Conservation (phyloP, 495 filamentous ascomycete species). For the Aspergillus coremiiformis region DNA sequence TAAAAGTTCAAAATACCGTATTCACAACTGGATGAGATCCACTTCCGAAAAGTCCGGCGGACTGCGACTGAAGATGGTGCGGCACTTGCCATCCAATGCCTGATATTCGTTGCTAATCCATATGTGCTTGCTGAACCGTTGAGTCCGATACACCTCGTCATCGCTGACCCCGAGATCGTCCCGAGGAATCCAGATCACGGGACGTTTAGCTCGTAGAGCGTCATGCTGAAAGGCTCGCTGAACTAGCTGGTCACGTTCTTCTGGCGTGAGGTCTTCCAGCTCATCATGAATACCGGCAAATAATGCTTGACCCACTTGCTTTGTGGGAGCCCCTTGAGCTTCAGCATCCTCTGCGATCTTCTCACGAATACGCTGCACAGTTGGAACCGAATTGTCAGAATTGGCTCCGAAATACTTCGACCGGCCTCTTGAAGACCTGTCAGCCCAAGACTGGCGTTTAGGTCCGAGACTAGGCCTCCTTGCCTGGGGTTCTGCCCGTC, state of each 20-base stretch:
- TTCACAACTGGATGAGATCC: constrained; percentile 76
- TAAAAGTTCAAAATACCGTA: neutral
- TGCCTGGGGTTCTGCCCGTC: constrained; percentile 10
- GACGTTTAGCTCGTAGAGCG: constrained; percentile 75
- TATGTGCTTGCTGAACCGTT: constrained; percentile 68
- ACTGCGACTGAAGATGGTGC: constrained; percentile 79
- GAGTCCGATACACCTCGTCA: constrained; percentile 77
- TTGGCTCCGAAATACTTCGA: constrained; percentile 36
- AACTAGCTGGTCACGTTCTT: constrained; percentile 81
- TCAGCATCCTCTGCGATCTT: constrained; percentile 50
- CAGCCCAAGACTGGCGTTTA: constrained; percentile 36
- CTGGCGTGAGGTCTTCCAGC: constrained; percentile 87
- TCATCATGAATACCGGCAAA: constrained; percentile 85
- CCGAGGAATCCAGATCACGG: constrained; percentile 89
- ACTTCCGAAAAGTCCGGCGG: constrained; percentile 90
- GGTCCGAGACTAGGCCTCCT: constrained; percentile 14
- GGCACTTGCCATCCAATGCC: constrained; percentile 72
- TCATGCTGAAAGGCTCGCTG: constrained; percentile 86
- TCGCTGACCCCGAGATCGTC: constrained; percentile 87
- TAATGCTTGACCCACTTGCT: constrained; percentile 62
- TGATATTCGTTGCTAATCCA: constrained; percentile 94
- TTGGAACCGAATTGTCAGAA: constrained; percentile 25
- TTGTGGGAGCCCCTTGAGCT: constrained; percentile 49
- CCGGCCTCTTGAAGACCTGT: constrained; percentile 32
- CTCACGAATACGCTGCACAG: constrained; percentile 29